Base-by-base conservation (phyloP, 2,329 filamentous ascomycete genomes). In the Aspergillus caelatus region DNA sequence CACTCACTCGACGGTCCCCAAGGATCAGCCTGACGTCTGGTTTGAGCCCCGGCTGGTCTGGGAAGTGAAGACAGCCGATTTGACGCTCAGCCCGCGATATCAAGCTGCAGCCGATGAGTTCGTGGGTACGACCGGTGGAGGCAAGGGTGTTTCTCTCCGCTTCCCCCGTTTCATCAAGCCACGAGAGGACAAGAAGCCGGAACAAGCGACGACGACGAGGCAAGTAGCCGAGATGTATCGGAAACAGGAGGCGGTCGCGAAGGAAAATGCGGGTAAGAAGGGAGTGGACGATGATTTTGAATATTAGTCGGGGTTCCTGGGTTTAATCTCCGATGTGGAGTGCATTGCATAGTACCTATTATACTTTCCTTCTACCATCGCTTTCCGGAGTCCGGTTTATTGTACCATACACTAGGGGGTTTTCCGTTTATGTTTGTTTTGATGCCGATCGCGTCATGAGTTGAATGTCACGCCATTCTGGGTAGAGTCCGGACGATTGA, bases 21-120 rank as follows among this genome's bases (percentile, higher is more conserved):
- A 96, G 79, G 93, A 98, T 76, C 95, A 99, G 77, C 95, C 95
- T 1, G 95, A 99, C 77, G 93, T 99, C 43, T 99, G 95, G 95
- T 95, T 99, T 76, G 95, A 99, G 83, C 92, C 95, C 16, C 88
- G 89, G 48, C 90, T 91, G 72, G 95, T 99, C 1, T 99, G 95
- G 95, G 95, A 99, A 80, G 94, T 99, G 70, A 96, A 94, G 83
- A 96, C 94, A 14, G 95, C 95, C 1, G 95, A 99, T 82, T 79
- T 99, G 71, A 98, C 95, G 1, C 85, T 99, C 26, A 94, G 91
- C 70, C 95, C 95, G 30, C 85, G 94, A 45, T 99, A 99, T 80
- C 93, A 94, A 79, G 95, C 95, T n/a, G 95, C 92, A 0, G 88
- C 87, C 54, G 89, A 90, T 70, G 92, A 96, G 75, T 89, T 94